phyloP scores from a whole-genome alignment of 805 yeast genomes.

The Cyberlindnera samutprakarnensis region DNA sequence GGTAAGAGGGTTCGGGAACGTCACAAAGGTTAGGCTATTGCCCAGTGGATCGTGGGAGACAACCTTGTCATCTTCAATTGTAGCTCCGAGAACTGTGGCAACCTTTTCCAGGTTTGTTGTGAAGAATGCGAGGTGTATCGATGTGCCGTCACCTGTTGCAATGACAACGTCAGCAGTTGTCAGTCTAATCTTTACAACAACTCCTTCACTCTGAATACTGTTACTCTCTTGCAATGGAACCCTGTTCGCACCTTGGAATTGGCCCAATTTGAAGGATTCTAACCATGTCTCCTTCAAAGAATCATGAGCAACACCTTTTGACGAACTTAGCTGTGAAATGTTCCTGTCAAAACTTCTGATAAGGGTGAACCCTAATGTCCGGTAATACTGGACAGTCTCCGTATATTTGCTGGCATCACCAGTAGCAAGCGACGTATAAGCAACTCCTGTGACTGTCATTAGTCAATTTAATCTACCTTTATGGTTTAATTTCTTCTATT shows the following conservation, averaged over 20 bases:
- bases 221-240: conserved; percentile 40
- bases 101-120: conserved; percentile 30
- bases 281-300: conserved; percentile 69
- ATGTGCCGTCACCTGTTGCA: conserved; percentile 25
- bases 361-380: conserved; percentile 50
- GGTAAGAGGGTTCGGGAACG: conserved; percentile 17
- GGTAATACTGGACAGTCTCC: conserved; percentile 48
- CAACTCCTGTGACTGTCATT: conserved; percentile 30
- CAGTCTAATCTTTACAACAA: conserved; percentile 39
- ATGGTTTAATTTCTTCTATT: too few relatives aligned
- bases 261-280: conserved; percentile 59
- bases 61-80: conserved; percentile 13
- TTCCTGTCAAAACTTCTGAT: conserved; percentile 54
- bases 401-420: conserved; percentile 38
- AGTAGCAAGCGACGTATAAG: conserved; percentile 59
- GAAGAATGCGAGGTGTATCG: conserved; percentile 33
- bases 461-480: too few relatives aligned
- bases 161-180: conserved; percentile 12
- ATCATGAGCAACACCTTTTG: conserved; percentile 54
- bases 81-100: conserved; percentile 12
- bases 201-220: conserved; percentile 36
- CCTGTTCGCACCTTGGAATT: conserved; percentile 46
- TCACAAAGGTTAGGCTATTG: conserved; percentile 34
- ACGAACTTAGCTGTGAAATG: conserved; percentile 27
- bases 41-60: conserved; percentile 58